Percentiles rank a stretch among this genome's conserved stretches.
Conservation (phyloP, 1,139 yeast genomes). For the Yamadazyma taylorii region DNA sequence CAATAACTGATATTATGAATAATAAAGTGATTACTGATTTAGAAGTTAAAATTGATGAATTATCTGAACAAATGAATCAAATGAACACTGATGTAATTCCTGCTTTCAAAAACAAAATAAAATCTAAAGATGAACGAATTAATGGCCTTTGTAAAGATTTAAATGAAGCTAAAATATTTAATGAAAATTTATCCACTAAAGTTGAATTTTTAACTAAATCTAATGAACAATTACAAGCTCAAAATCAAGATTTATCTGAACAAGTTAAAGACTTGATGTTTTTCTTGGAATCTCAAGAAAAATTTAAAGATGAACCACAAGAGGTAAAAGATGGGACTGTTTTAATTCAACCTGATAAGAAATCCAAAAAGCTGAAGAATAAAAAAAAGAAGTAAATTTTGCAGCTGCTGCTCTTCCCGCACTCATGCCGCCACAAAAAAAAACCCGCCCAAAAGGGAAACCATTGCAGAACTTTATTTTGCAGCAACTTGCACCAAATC, state of each 20-base stretch:
- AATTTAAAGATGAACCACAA: constrained; percentile 66
- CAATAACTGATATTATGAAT: constrained; percentile 14
- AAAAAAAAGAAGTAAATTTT: constrained; percentile 12
- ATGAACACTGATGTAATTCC: constrained; percentile 33
- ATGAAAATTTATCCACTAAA: constrained; percentile 57
- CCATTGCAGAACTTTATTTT: constrained; percentile 5
- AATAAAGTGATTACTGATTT: constrained; percentile 24
- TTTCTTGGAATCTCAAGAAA: constrained; percentile 70
- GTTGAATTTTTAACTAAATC: constrained; percentile 46
- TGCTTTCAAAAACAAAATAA: constrained; percentile 29
- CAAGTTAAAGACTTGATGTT: constrained; percentile 84
- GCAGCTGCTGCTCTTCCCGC: no score
- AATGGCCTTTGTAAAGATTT: constrained; percentile 29
- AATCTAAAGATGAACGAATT: constrained; percentile 33
- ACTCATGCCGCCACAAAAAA: not conserved
- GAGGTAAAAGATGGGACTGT: constrained; percentile 74
- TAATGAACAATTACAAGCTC: constrained; percentile 26
- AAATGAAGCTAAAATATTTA: constrained; percentile 42
- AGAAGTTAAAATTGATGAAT: constrained; percentile 34
- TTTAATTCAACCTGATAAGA: constrained; percentile 33
- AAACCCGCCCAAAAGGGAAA: not conserved
- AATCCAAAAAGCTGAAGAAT: constrained; percentile 21
- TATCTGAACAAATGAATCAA: constrained; percentile 24
- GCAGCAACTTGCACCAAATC: constrained; percentile 15
- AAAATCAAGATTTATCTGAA: constrained; percentile 57